These are phyloP conservation scores for Cyclotella sp. DNA, from an alignment of 108 stramenopile species.

Conservation along the genomic window DNA sequence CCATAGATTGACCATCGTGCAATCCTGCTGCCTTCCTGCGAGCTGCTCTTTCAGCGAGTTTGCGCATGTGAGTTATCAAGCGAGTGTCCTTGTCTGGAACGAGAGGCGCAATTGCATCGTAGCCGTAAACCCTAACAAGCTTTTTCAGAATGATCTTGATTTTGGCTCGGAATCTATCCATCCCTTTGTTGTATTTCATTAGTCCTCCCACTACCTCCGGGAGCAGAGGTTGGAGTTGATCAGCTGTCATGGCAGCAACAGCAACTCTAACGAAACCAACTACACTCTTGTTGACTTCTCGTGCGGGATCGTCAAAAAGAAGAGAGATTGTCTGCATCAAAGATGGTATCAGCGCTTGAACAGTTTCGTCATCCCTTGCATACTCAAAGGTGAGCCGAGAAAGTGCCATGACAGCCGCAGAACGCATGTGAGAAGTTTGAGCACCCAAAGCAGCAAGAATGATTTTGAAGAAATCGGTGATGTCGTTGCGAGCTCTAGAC, in stretches of 20 bases:
- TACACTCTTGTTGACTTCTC: conserved; percentile 92
- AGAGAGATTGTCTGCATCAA: conserved; percentile 83
- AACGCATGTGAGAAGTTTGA: conserved; percentile 91
- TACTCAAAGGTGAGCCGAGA: conserved; percentile 80
- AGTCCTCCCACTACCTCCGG: conserved; percentile 80
- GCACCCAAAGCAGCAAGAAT: conserved; percentile 87
- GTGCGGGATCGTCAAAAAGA: conserved; percentile 85
- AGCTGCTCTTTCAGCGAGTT: conserved; percentile 69
- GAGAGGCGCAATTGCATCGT: conserved; percentile 72
- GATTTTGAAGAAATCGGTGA: conserved; percentile 65
- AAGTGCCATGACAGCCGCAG: conserved; percentile 85
- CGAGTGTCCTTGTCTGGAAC: conserved; percentile 86
- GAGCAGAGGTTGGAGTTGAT: conserved; percentile 73
- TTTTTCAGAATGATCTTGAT: conserved; percentile 95
- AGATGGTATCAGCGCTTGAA: conserved; percentile 75
- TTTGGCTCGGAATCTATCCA: conserved; percentile 88
- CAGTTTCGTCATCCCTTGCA: conserved; percentile 57
- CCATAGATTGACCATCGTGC: conserved; percentile 43
- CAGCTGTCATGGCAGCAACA: conserved; percentile 74
- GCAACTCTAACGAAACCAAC: conserved; percentile 90
- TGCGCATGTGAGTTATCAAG: conserved; percentile 89
- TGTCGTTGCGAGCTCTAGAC: conserved; percentile 57
- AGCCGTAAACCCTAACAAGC: conserved; percentile 87
- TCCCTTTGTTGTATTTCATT: conserved; percentile 81
- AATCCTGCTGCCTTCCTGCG: conserved; percentile 61